phyloP scores from a whole-genome alignment of 345 rosid species.

The Eucalyptus virginea region DNA sequence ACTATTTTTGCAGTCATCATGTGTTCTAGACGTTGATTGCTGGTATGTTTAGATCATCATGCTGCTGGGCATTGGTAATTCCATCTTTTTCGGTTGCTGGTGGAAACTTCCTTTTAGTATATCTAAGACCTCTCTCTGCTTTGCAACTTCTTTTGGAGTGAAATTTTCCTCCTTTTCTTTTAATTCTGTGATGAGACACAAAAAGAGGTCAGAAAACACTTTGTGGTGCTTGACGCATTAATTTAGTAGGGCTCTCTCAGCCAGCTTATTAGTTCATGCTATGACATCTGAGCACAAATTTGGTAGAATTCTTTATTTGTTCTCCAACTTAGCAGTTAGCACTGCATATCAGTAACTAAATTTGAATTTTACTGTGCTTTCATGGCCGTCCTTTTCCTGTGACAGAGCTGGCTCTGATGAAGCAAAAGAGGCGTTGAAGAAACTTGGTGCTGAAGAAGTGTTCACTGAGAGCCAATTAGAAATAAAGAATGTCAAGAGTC shows the following conservation, averaged over 20 bases:
- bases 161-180: background rate
- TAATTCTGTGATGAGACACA: background rate
- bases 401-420: constrained; percentile 69
- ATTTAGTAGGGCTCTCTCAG: background rate
- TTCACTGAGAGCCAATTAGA: constrained; percentile 63
- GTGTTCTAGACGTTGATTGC: background rate
- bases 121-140: background rate
- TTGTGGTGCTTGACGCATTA: background rate
- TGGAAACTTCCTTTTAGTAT: background rate
- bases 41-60: background rate
- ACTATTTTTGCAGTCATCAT: background rate
- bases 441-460: constrained; percentile 92
- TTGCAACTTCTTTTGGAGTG: background rate
- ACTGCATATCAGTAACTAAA: background rate
- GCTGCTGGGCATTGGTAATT: background rate
- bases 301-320: background rate
- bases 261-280: background rate
- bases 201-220: background rate
- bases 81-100: background rate
- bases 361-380: background rate
- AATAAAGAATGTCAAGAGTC: constrained; percentile 70
- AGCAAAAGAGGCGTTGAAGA: constrained; percentile 45
- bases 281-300: background rate
- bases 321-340: background rate
- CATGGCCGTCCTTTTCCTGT: background rate